Evolutionary conservation across 2,329 filamentous ascomycete species (phyloP).

Genomic region (Fusarium sp.): DNA sequence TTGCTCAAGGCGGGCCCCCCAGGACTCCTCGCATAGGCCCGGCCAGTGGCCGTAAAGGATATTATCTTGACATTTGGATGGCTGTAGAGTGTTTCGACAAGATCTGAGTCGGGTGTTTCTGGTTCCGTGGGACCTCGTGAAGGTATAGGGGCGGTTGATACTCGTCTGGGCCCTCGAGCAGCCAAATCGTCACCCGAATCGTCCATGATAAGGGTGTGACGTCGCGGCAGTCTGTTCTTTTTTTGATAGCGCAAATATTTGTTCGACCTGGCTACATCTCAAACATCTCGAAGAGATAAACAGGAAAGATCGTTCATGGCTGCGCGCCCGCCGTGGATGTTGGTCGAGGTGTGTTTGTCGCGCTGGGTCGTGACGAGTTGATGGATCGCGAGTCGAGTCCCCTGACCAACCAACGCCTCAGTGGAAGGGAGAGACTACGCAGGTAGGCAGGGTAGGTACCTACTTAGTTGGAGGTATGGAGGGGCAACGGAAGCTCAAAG

Average conservation of each 20-base stretch:
- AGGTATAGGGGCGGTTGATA: slow-evolving; percentile 50
- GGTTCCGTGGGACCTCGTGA: slow-evolving; percentile 32
- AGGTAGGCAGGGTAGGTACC: not conserved
- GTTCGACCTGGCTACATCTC: slow-evolving; percentile 22
- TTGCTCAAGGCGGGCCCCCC: slow-evolving; percentile 41
- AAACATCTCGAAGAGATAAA: slow-evolving; percentile 35
- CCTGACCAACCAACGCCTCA: slow-evolving; percentile 18
- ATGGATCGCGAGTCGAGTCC: slow-evolving; percentile 3
- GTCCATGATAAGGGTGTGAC: slow-evolving; percentile 31
- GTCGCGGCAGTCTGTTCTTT: not conserved
- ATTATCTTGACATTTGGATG: slow-evolving; percentile 77
- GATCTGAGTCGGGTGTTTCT: slow-evolving; percentile 32
- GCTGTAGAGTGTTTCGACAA: slow-evolving; percentile 76
- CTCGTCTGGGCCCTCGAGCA: slow-evolving; percentile 45
- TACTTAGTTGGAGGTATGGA: not conserved
- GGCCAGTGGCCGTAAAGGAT: slow-evolving; percentile 55
- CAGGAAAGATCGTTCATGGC: slow-evolving; percentile 28
- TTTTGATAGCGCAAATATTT: slow-evolving; percentile 21
- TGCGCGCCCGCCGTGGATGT: slow-evolving; percentile 32
- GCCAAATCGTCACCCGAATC: slow-evolving; percentile 29
- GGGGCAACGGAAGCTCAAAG: not conserved
- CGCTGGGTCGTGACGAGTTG: slow-evolving; percentile 1
- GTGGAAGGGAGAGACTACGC: slow-evolving; percentile 18
- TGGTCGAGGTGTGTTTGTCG: not conserved
- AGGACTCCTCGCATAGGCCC: slow-evolving; percentile 44